Evolutionary conservation across 192 early-diverging fungal species (phyloP).

Genomic region (Entrophospora sp.): DNA sequence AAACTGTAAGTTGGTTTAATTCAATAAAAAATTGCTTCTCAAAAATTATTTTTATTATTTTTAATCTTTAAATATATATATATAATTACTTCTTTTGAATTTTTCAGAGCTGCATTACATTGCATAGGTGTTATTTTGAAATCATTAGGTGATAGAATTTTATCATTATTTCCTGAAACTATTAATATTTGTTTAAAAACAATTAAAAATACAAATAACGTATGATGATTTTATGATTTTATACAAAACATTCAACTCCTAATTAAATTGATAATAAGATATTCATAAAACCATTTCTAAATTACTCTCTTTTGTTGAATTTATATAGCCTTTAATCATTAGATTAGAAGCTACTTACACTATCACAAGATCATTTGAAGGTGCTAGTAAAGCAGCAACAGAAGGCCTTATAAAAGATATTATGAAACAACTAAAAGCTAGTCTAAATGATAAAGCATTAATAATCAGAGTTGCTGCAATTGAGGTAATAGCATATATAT

Average conservation of each 20-base stretch:
- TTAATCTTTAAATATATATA: not conserved
- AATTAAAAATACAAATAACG: conserved; percentile 51
- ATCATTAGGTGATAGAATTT: conserved; percentile 59
- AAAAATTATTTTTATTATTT: conserved; percentile 4
- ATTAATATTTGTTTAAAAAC: conserved; percentile 52
- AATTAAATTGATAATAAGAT: too few species aligned
- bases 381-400: conserved; percentile 61
- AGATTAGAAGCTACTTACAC: conserved; percentile 62
- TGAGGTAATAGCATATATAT: conserved; percentile 41
- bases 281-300: not conserved
- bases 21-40: not conserved
- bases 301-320: not conserved
- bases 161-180: conserved; percentile 64
- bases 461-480: conserved; percentile 54
- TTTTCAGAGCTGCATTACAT: conserved; percentile 59
- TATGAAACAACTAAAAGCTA: conserved; percentile 50
- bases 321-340: conserved; percentile 45
- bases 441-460: conserved; percentile 63
- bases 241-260: too few species aligned
- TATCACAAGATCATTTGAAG: conserved; percentile 54
- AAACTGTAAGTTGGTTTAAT: conserved; percentile 45
- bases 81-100: too few species aligned
- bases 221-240: too few species aligned
- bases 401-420: conserved; percentile 70
- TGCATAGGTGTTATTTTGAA: conserved; percentile 74